Percentiles rank a stretch among this genome's conserved stretches.
Evolutionary conservation across 2,329 filamentous ascomycete species (phyloP).

Genomic region (Colletotrichum ledebouriae): DNA sequence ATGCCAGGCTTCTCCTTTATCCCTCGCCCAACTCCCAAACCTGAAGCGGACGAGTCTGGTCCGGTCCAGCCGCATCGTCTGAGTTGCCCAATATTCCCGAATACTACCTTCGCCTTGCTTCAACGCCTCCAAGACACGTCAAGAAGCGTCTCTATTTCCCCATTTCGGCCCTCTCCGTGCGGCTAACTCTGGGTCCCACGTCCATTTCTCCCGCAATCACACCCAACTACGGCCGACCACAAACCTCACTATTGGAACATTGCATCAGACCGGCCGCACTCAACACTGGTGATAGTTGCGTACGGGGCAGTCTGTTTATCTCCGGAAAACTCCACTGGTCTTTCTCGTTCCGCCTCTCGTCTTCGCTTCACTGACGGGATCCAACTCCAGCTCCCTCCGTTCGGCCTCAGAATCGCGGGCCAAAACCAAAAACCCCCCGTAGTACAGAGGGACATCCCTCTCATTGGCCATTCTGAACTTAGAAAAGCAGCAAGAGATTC

Average conservation of each 20-base stretch:
- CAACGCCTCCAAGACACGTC: neutral
- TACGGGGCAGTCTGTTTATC: slow-evolving; percentile 1
- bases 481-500: slow-evolving; percentile 41
- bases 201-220: neutral
- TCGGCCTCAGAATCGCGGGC: slow-evolving; percentile 5
- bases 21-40: neutral
- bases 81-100: slow-evolving; percentile 10
- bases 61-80: slow-evolving; percentile 23
- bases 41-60: slow-evolving; percentile 28
- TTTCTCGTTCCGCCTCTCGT: slow-evolving; percentile 26
- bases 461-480: neutral
- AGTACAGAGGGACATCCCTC: neutral
- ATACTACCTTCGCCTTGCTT: slow-evolving; percentile 17
- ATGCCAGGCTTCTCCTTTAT: slow-evolving; percentile 20
- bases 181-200: slow-evolving; percentile 4
- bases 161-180: slow-evolving; percentile 26
- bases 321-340: neutral
- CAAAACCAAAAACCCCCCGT: neutral
- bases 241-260: slow-evolving; percentile 38
- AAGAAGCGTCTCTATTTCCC: neutral
- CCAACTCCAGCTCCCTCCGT: slow-evolving; percentile 17
- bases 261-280: slow-evolving; percentile 26
- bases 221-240: neutral
- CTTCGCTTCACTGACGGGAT: slow-evolving; percentile 27
- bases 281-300: slow-evolving; percentile 26